These are phyloP conservation scores for Glycyrrhiza uralensis DNA, from an alignment of 306 rosid species.

Conservation along the genomic window DNA sequence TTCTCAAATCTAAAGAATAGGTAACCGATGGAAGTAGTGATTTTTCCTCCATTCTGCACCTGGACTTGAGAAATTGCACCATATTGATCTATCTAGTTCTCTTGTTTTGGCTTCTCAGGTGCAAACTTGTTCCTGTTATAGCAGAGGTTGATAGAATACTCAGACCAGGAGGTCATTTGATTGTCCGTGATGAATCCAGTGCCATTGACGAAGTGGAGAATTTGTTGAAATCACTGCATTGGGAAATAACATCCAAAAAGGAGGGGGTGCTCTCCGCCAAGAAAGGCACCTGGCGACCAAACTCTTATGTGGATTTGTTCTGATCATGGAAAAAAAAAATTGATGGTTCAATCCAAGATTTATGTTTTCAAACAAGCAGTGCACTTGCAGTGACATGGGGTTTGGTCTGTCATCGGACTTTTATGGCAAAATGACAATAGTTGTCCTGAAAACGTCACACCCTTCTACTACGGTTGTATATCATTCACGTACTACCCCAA, in stretches of 20 bases:
- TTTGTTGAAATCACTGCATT: constrained; percentile 70
- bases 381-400: background rate
- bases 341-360: constrained; percentile 18
- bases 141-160: constrained; percentile 86
- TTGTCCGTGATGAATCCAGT: constrained; percentile 67
- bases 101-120: constrained; percentile 49
- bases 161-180: constrained; percentile 77
- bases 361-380: constrained; percentile 1
- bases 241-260: constrained; percentile 77
- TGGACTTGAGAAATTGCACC: background rate
- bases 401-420: background rate
- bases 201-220: constrained; percentile 63
- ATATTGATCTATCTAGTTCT: background rate
- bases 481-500: background rate
- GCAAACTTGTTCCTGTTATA: constrained; percentile 64
- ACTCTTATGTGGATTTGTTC: constrained; percentile 32
- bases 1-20: constrained; percentile 76
- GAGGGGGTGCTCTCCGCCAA: constrained; percentile 78
- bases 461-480: background rate
- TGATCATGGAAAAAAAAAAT: constrained; percentile 12
- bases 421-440: background rate
- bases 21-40: constrained; percentile 28
- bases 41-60: background rate
- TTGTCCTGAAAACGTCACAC: background rate
- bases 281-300: constrained; percentile 78